Conservation (phyloP, 2,329 filamentous ascomycete genomes). For the Curvularia verruculosa region DNA sequence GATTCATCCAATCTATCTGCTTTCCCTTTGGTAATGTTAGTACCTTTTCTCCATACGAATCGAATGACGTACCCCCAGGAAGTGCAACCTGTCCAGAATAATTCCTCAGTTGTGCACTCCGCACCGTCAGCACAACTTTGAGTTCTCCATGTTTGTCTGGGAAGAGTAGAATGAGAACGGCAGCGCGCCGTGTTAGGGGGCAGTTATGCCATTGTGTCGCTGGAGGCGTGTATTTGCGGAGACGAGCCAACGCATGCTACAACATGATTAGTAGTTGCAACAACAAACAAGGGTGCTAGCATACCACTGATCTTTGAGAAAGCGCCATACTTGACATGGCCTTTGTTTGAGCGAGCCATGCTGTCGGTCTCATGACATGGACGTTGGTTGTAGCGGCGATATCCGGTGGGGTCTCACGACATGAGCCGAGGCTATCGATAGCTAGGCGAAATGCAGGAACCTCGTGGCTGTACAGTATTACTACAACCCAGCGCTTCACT, state of each 20-base stretch:
- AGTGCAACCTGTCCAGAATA: slow-evolving; percentile 81
- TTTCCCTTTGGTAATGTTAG: slow-evolving; percentile 52
- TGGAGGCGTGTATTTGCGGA: slow-evolving; percentile 63
- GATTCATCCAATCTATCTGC: slow-evolving; percentile 62
- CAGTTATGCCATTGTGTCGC: slow-evolving; percentile 63
- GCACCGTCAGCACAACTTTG: slow-evolving; percentile 67
- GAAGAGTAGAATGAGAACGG: slow-evolving; percentile 86
- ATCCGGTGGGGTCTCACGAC: slow-evolving; percentile 32
- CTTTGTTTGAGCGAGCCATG: slow-evolving; percentile 42
- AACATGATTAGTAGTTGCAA: slow-evolving; percentile 17
- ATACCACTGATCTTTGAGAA: slow-evolving; percentile 40
- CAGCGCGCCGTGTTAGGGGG: slow-evolving; percentile 72
- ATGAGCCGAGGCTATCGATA: slow-evolving; percentile 34
- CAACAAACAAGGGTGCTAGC: slow-evolving; percentile 2
- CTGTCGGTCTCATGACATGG: slow-evolving; percentile 30
- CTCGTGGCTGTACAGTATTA: too few species aligned
- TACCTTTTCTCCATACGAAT: not conserved
- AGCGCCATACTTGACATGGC: slow-evolving; percentile 38
- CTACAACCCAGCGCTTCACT: not conserved
- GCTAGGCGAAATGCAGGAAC: slow-evolving; percentile 7
- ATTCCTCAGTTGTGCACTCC: slow-evolving; percentile 63
- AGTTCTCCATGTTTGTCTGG: slow-evolving; percentile 82
- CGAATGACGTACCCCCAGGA: slow-evolving; percentile 68
- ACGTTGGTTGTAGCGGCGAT: slow-evolving; percentile 12
- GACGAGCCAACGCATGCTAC: slow-evolving; percentile 59